Percentiles rank a stretch among this genome's conserved stretches.
Evolutionary conservation across 2,329 filamentous ascomycete species (phyloP).

Genomic region (Xylariaceae sp.): DNA sequence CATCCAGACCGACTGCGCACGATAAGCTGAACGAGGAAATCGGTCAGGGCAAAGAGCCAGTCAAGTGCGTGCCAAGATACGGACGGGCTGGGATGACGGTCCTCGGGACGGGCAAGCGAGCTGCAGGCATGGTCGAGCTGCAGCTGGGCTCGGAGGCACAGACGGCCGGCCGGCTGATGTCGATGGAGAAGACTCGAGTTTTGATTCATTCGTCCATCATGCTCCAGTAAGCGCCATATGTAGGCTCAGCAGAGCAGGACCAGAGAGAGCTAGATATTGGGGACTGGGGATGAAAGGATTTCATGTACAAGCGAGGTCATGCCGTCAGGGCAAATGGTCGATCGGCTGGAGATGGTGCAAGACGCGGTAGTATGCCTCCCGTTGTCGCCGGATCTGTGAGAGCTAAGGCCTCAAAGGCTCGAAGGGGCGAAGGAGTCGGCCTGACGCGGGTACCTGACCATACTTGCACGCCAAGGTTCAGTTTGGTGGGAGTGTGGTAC

Average conservation of each 20-base stretch:
- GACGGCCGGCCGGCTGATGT: conserved; percentile 1
- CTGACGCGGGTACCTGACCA: background rate
- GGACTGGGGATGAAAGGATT: background rate
- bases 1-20: conserved; percentile 21
- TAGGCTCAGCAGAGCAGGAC: too few relatives aligned
- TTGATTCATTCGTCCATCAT: background rate
- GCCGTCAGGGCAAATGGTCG: background rate
- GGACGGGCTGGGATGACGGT: too few relatives aligned
- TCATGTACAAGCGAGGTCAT: background rate
- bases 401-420: background rate
- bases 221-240: too few relatives aligned
- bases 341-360: background rate
- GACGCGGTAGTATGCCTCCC: background rate
- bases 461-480: too few relatives aligned
- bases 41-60: conserved; percentile 16
- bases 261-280: background rate
- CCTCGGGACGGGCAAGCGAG: conserved; percentile 25
- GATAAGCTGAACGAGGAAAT: conserved; percentile 19
- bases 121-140: conserved; percentile 18
- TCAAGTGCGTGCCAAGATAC: conserved; percentile 17
- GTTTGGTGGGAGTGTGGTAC: too few relatives aligned
- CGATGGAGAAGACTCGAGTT: background rate
- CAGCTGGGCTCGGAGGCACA: conserved; percentile 7
- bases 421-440: background rate
- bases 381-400: background rate